Conservation (phyloP, 2,329 filamentous ascomycete genomes). For the Lizonia empirigonia region DNA sequence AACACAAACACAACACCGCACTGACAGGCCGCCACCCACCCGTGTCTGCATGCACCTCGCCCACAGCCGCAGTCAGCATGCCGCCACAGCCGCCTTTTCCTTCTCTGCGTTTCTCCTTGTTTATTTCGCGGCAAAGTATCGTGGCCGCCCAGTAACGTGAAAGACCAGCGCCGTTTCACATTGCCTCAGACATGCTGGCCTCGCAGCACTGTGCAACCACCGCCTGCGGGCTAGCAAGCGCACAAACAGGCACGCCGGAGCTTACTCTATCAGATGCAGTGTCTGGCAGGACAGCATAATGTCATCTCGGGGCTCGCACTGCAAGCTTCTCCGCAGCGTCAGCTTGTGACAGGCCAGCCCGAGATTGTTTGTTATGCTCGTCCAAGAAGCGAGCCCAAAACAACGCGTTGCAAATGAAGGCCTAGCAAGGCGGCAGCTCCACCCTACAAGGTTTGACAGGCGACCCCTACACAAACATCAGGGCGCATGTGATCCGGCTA, state of each 20-base stretch:
- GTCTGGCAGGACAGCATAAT: conserved; percentile 12
- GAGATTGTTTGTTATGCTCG: conserved; percentile 35
- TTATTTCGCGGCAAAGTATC: conserved; percentile 7
- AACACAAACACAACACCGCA: not conserved
- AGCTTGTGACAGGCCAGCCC: conserved; percentile 10
- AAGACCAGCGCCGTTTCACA: conserved; percentile 27
- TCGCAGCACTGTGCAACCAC: conserved; percentile 31
- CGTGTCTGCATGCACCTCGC: conserved; percentile 7
- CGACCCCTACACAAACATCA: conserved; percentile 36
- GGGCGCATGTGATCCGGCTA: too few relatives aligned
- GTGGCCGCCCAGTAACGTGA: conserved; percentile 11
- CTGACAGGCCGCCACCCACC: conserved; percentile 4
- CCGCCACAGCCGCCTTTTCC: conserved; percentile 6
- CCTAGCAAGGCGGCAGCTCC: conserved; percentile 30
- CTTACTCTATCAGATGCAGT: conserved; percentile 10
- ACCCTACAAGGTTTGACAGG: conserved; percentile 35
- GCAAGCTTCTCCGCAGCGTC: conserved; percentile 10
- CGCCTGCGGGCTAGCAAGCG: conserved; percentile 22
- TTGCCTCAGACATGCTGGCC: conserved; percentile 20
- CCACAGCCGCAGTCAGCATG: conserved; percentile 3
- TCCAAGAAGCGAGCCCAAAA: conserved; percentile 34
- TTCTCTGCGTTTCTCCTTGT: conserved; percentile 10
- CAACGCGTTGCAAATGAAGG: conserved; percentile 49
- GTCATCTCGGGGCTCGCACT: not conserved
- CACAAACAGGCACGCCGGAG: conserved; percentile 2